Evolutionary conservation across 176 grass and related monocot species (phyloP), one percentile per base, ranked within the genome.

Genomic region (Cenchrus americanus): DNA sequence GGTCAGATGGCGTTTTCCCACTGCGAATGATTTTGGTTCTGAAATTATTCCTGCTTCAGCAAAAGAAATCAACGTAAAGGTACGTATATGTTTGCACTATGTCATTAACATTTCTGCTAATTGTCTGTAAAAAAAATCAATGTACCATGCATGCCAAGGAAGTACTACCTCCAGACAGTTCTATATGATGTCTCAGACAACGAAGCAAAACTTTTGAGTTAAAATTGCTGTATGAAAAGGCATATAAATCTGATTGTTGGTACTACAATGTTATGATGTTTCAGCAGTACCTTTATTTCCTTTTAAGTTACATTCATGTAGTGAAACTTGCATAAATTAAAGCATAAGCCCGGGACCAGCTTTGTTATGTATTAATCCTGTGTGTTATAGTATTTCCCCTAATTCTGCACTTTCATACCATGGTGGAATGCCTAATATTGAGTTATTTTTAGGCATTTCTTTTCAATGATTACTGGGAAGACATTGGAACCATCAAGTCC

Each of bases 391-490:
- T 71, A 0, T 78, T 76, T 44, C 34, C 17, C 8, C 0, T 60
- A 52, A 32, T 49, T 49, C 10, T 49, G 23, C 27, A 71, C 37
- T 82, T 73, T 12, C 9, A 14, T 60, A 60, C 44, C 15, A 73
- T 46, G 65, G 57, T 75, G 41, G 15, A 1, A 4, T 61, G 83
- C 43, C 50, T 83, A 64, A 80, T 63, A 53, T 63, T n/a, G 22
- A 79, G 60, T 21, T 21, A 24, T 82, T 79, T 72, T 72, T 85
- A 98, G 96, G 96, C 93, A 41, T 95, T 83, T 86, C 93, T 98
- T 76, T 98, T 98, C 80, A 98, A 98, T 4, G 87, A 93, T 90
- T 98, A 98, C 85, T 98, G 95, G 95, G 95, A 98, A 84, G 95
- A 98, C 55, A 93, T 98, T 64, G 91, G 92, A 19, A 98, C 95